phyloP scores from a whole-genome alignment of 2,329 filamentous ascomycete species.

The Talaromyces sp. region DNA sequence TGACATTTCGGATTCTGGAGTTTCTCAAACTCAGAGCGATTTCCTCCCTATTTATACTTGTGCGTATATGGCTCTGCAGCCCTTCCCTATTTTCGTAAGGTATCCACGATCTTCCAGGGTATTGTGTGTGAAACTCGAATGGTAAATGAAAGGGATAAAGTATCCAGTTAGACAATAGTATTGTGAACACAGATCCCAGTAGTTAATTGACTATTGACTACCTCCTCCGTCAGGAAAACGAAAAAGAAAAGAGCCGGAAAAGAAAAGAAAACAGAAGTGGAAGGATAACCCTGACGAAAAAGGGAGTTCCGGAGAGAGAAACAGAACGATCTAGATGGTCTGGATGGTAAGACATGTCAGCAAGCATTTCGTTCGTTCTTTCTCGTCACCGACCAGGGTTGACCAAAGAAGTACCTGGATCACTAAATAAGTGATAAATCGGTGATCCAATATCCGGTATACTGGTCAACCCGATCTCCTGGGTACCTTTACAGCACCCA shows the following conservation, averaged over 20 bases:
- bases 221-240: not conserved
- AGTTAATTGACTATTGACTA: not conserved
- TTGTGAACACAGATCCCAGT: not conserved
- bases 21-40: not conserved
- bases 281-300: constrained; percentile 2
- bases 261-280: not conserved
- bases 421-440: not conserved
- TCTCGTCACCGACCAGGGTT: not conserved
- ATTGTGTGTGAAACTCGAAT: constrained; percentile 6
- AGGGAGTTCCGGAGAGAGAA: not conserved
- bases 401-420: not conserved
- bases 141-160: not conserved
- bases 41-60: not conserved
- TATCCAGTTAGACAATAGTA: not conserved
- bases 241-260: constrained; percentile 6
- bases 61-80: too few species aligned
- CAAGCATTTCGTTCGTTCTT: not conserved
- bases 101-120: not conserved
- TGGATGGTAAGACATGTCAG: not conserved
- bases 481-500: not conserved
- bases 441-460: not conserved
- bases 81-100: not conserved
- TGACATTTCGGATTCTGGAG: constrained; percentile 2
- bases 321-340: not conserved
- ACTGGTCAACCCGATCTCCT: not conserved